These are phyloP conservation scores for Dictyostelium capitatum DNA, from an alignment of 78 protist genomes.

Conservation along the genomic window DNA sequence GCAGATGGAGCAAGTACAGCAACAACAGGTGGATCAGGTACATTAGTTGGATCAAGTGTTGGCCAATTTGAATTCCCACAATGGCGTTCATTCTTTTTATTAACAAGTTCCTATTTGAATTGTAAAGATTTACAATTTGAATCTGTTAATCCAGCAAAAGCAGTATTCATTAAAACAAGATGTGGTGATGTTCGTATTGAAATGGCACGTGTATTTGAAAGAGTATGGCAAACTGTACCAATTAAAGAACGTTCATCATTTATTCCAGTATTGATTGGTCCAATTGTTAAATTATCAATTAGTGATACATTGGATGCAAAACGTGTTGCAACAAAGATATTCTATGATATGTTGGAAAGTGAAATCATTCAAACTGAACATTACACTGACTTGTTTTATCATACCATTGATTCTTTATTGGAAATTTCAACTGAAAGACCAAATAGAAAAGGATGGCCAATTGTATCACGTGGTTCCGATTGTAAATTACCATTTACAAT, in stretches of 20 bases:
- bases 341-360: constrained; percentile 72
- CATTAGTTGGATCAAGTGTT: background rate
- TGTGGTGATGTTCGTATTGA: constrained; percentile 81
- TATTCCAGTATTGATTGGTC: constrained; percentile 42
- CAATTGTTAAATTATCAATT: constrained; percentile 55
- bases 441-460: constrained; percentile 57
- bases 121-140: constrained; percentile 70
- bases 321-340: constrained; percentile 71
- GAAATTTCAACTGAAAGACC: constrained; percentile 3
- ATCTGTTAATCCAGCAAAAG: constrained; percentile 81
- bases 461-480: constrained; percentile 5
- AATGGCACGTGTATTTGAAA: constrained; percentile 74
- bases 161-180: constrained; percentile 60
- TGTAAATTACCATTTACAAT: constrained; percentile 54
- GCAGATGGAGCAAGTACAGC: constrained; percentile 11
- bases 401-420: constrained; percentile 36
- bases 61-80: constrained; percentile 45
- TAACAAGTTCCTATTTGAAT: constrained; percentile 66
- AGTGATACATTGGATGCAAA: constrained; percentile 70
- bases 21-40: background rate
- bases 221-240: constrained; percentile 74
- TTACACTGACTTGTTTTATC: constrained; percentile 32
- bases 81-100: constrained; percentile 72
- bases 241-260: constrained; percentile 55
- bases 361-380: constrained; percentile 44